Evolutionary conservation across 1,139 yeast species (phyloP).

Genomic region (Protomyces lactucae-debilis): DNA sequence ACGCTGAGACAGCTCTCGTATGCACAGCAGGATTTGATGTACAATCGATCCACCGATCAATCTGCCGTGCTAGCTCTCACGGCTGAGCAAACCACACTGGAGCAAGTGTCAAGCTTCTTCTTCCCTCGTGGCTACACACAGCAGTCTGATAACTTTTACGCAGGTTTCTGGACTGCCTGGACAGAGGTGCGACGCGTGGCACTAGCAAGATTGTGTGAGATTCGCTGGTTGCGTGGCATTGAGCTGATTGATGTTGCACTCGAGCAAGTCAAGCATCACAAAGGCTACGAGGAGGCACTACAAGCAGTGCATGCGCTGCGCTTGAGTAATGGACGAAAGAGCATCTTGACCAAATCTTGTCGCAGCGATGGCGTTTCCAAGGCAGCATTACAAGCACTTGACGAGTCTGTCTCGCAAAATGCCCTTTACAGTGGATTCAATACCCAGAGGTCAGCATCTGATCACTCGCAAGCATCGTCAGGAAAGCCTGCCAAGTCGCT

Average conservation of each 20-base stretch:
- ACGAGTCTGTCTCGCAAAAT: not conserved
- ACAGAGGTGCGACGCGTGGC: conserved; percentile 11
- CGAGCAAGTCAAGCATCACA: not conserved
- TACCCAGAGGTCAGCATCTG: not conserved
- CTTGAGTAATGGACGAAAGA: not conserved
- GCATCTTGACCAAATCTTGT: not conserved
- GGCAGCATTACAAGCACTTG: not conserved
- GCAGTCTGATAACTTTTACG: conserved; percentile 8
- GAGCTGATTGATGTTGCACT: conserved; percentile 6
- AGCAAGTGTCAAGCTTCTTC: conserved; percentile 4
- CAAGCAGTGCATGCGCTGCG: not conserved
- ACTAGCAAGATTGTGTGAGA: not conserved
- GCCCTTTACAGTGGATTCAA: not conserved
- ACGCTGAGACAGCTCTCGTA: conserved; percentile 2
- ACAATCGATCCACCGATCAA: not conserved
- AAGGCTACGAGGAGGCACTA: not conserved
- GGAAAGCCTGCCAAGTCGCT: too few relatives aligned
- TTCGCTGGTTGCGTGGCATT: conserved; percentile 10
- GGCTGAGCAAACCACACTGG: not conserved
- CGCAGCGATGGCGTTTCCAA: not conserved
- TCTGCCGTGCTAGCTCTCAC: not conserved
- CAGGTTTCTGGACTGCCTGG: conserved; percentile 22
- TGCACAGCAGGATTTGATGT: conserved; percentile 4
- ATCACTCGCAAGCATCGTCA: not conserved
- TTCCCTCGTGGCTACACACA: conserved; percentile 2